These are phyloP conservation scores for Suillus fuscotomentosus DNA, from an alignment of 768 basidiomycete genomes.

Conservation along the genomic window DNA sequence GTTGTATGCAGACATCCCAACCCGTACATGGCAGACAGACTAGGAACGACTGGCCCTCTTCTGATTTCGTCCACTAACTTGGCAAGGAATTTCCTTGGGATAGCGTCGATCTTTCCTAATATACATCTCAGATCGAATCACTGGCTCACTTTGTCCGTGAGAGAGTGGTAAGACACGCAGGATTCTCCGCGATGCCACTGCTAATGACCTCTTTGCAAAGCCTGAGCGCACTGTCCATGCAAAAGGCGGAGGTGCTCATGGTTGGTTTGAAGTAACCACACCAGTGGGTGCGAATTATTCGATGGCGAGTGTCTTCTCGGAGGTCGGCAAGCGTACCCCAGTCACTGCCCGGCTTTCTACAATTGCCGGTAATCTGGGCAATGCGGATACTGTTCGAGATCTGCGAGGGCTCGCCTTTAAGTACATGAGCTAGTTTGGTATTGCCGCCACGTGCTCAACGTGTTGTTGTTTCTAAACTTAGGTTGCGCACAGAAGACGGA, in stretches of 20 bases:
- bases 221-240: constrained; percentile 18
- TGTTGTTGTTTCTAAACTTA: constrained; percentile 8
- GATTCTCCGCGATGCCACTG: background rate
- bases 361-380: constrained; percentile 51
- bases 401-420: constrained; percentile 54
- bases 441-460: background rate
- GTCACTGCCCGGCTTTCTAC: constrained; percentile 46
- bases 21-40: constrained; percentile 15
- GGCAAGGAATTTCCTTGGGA: constrained; percentile 2
- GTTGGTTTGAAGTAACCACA: constrained; percentile 19
- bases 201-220: background rate
- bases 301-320: constrained; percentile 16
- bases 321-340: constrained; percentile 16
- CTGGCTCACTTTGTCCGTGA: constrained; percentile 18
- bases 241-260: constrained; percentile 17
- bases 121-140: constrained; percentile 13
- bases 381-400: constrained; percentile 48
- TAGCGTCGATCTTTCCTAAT: background rate
- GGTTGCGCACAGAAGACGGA: constrained; percentile 37
- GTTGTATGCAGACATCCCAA: constrained; percentile 13
- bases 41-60: constrained; percentile 15
- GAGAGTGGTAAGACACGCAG: constrained; percentile 13
- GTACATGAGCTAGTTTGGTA: constrained; percentile 29
- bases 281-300: constrained; percentile 14
- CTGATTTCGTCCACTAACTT: constrained; percentile 14